These are phyloP conservation scores for Kalmanozyma brasiliensis DNA, from an alignment of 1,284 basidiomycete species.

Conservation along the genomic window DNA sequence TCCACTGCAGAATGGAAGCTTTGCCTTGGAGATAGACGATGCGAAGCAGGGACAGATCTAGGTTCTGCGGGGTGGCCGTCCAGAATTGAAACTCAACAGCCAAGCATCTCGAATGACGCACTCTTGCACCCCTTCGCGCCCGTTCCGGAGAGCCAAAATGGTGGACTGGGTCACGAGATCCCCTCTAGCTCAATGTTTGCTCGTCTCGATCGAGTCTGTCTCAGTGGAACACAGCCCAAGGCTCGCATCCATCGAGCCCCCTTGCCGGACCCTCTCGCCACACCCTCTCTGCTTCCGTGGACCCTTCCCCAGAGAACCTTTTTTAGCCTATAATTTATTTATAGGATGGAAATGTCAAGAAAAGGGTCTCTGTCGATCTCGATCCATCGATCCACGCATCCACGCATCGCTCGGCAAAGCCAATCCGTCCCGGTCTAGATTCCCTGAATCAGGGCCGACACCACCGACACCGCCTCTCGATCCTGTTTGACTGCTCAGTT, in stretches of 20 bases:
- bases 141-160: neutral
- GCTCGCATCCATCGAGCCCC: too few relatives aligned
- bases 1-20: too few relatives aligned
- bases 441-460: neutral
- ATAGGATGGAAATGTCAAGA: neutral
- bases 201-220: neutral
- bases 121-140: too few relatives aligned
- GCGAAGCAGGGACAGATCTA: too few relatives aligned
- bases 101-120: too few relatives aligned
- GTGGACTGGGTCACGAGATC: constrained; percentile 3
- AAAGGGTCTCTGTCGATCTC: constrained; percentile 30
- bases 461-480: constrained; percentile 6
- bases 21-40: too few relatives aligned
- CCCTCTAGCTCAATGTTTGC: too few relatives aligned
- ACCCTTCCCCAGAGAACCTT: neutral
- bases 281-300: neutral
- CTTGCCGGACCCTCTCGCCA: too few relatives aligned
- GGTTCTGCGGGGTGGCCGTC: neutral
- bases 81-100: too few relatives aligned
- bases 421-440: constrained; percentile 23
- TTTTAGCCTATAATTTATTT: neutral
- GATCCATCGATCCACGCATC: constrained; percentile 29
- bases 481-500: neutral
- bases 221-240: too few relatives aligned
- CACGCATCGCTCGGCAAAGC: constrained; percentile 24